These are phyloP conservation scores for Herpomyces periplanetae DNA, from an alignment of 2,329 filamentous ascomycete species.

Conservation along the genomic window DNA sequence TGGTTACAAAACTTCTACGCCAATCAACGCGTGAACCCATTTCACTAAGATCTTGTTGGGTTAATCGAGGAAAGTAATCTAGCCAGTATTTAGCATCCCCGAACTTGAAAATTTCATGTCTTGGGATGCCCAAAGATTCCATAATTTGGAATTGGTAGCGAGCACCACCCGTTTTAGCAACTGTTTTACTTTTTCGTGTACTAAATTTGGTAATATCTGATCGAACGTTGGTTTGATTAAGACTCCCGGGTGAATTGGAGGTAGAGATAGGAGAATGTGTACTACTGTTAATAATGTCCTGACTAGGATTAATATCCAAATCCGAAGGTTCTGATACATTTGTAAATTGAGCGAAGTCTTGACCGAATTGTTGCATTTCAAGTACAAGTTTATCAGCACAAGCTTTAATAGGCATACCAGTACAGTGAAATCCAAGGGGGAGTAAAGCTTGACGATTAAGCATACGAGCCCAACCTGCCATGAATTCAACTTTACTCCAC, in stretches of 20 bases:
- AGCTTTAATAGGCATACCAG: constrained; percentile 90
- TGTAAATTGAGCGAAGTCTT: constrained; percentile 24
- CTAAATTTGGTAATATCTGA: constrained; percentile 67
- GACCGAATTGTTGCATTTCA: constrained; percentile 58
- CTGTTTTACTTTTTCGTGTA: constrained; percentile 66
- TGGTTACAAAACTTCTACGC: constrained; percentile 69
- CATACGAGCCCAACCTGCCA: constrained; percentile 51
- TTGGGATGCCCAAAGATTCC: constrained; percentile 51
- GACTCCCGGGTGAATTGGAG: no score
- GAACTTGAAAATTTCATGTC: constrained; percentile 66
- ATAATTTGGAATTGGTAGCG: constrained; percentile 94
- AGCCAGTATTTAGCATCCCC: constrained; percentile 76
- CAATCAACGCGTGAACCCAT: constrained; percentile 69
- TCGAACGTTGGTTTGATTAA: no score
- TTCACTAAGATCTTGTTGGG: constrained; percentile 35
- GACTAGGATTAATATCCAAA: constrained; percentile 14
- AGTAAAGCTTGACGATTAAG: constrained; percentile 55
- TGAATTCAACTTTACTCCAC: constrained; percentile 69
- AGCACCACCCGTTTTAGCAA: constrained; percentile 53
- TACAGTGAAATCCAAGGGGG: constrained; percentile 78
- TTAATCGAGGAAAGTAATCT: constrained; percentile 51
- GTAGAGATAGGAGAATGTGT: no score
- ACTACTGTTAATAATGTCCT: no score
- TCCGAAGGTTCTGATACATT: constrained; percentile 12
- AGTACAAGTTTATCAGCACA: constrained; percentile 74